phyloP scores from a whole-genome alignment of 768 basidiomycete species.

The Boletus tomentosulus region DNA sequence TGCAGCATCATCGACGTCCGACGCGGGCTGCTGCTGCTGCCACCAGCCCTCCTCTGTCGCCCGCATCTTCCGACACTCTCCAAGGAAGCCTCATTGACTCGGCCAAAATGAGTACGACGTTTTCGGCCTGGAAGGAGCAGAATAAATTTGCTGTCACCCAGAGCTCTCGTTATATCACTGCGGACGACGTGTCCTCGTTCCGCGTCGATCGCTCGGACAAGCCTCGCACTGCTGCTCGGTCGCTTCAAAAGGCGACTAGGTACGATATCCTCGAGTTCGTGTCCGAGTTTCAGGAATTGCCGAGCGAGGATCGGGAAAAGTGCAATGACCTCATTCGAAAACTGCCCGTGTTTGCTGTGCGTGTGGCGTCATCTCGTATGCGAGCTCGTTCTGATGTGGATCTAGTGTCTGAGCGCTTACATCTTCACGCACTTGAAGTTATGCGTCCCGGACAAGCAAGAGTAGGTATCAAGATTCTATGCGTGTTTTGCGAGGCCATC shows the following conservation, averaged over 20 bases:
- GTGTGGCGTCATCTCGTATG: background rate
- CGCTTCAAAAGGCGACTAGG: slow-evolving; percentile 19
- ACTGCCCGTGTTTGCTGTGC: slow-evolving; percentile 22
- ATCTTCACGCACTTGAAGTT: slow-evolving; percentile 26
- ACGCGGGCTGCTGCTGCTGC: background rate
- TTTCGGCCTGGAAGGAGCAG: slow-evolving; percentile 19
- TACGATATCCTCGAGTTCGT: slow-evolving; percentile 22
- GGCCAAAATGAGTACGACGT: slow-evolving; percentile 10
- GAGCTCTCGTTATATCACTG: slow-evolving; percentile 12
- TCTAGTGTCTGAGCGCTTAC: slow-evolving; percentile 20
- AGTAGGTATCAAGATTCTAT: slow-evolving; percentile 3
- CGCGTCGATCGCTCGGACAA: slow-evolving; percentile 22
- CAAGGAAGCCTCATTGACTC: background rate
- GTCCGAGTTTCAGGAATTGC: slow-evolving; percentile 9
- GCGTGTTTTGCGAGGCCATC: background rate
- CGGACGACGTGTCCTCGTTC: slow-evolving; percentile 23
- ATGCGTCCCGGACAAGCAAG: slow-evolving; percentile 15
- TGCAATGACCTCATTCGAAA: slow-evolving; percentile 16
- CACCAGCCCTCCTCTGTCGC: background rate
- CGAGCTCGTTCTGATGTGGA: background rate
- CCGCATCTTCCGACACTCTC: slow-evolving; percentile 5
- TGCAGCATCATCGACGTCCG: background rate
- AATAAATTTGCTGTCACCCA: slow-evolving; percentile 6
- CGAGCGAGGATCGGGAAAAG: slow-evolving; percentile 10
- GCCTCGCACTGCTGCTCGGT: slow-evolving; percentile 17